phyloP scores from a whole-genome alignment of 1,139 yeast genomes.

The Geotrichum restrictum region DNA sequence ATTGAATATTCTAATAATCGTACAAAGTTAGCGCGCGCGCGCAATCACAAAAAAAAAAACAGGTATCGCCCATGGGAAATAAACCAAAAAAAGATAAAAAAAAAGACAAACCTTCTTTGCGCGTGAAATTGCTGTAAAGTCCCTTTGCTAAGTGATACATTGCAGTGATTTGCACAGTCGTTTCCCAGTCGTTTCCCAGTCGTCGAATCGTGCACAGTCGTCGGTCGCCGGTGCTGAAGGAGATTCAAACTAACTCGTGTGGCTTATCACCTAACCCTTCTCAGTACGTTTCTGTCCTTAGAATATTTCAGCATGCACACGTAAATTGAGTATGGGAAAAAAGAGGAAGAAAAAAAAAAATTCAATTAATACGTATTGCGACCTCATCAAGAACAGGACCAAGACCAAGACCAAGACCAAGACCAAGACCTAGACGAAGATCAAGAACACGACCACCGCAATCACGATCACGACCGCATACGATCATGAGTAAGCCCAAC shows the following conservation, averaged over 20 bases:
- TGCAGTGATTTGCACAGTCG: neutral
- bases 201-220: neutral
- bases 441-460: too few relatives aligned
- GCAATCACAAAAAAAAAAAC: too few relatives aligned
- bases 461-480: too few relatives aligned
- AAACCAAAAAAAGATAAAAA: too few relatives aligned
- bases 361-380: neutral
- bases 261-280: neutral
- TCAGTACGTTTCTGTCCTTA: neutral
- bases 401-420: too few relatives aligned
- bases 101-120: slow-evolving; percentile 50
- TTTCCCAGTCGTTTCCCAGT: neutral
- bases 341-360: neutral
- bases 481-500: slow-evolving; percentile 15
- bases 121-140: slow-evolving; percentile 53
- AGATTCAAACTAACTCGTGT: neutral
- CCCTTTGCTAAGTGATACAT: slow-evolving; percentile 70
- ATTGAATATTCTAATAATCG: slow-evolving; percentile 66
- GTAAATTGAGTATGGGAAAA: neutral
- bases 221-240: too few relatives aligned
- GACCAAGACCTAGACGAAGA: too few relatives aligned
- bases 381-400: too few relatives aligned
- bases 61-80: too few relatives aligned
- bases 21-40: slow-evolving; percentile 13
- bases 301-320: neutral